Evolutionary conservation across 202 grass and related monocot genomes (phyloP).

Genomic region (Zoysia matrella): DNA sequence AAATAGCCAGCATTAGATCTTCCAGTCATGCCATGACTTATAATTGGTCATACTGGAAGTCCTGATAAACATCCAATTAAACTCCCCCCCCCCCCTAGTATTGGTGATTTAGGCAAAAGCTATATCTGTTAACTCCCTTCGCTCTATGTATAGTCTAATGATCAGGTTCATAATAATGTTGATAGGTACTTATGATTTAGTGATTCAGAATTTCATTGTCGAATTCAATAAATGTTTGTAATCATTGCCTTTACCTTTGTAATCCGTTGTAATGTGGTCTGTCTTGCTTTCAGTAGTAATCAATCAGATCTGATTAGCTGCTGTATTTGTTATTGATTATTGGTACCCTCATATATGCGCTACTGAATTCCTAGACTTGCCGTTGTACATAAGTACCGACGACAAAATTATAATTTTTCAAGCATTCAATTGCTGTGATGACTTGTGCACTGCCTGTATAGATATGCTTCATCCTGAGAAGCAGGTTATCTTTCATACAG

Average conservation of each 20-base stretch:
- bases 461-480: background rate
- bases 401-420: background rate
- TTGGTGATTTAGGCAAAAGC: conserved; percentile 47
- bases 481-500: conserved; percentile 21
- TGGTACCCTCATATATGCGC: background rate
- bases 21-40: conserved; percentile 39
- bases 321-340: conserved; percentile 10
- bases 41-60: conserved; percentile 36
- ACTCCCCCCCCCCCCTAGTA: conserved; percentile 20
- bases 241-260: conserved; percentile 26
- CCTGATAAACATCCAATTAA: conserved; percentile 33
- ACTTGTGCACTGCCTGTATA: background rate
- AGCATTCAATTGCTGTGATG: background rate
- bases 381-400: background rate
- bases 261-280: background rate
- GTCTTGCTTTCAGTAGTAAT: conserved; percentile 30
- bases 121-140: conserved; percentile 38
- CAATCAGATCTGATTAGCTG: background rate
- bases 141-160: conserved; percentile 47
- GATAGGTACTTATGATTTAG: conserved; percentile 36
- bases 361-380: background rate
- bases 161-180: conserved; percentile 40
- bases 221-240: conserved; percentile 9
- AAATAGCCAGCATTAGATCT: conserved; percentile 38
- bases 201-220: conserved; percentile 6